Evolutionary conservation across 2,329 filamentous ascomycete species (phyloP), one percentile per base, ranked within the genome.

Genomic region (Fusarium avenaceum): DNA sequence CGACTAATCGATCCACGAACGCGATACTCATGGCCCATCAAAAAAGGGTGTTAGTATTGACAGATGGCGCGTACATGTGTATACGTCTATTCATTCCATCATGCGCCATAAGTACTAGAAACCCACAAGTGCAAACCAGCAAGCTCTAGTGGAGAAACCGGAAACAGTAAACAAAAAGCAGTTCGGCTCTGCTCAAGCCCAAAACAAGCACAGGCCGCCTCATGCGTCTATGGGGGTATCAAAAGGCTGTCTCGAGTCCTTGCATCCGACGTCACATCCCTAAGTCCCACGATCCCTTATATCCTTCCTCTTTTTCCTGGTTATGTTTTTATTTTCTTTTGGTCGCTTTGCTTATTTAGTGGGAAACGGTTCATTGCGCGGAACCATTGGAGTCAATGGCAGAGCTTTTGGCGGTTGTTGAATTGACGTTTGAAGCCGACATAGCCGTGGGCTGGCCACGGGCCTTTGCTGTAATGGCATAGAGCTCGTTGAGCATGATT

Each of bases 401-500:
- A 26, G 77, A 74, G 67, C 72, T 75, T 60, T 70, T 75, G 53
- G 65, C 77, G 11, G 70, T 72, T 45, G 73, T 72, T 44, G 73
- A 50, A 40, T 67, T 49, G 46, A 57, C 20, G 19, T 65, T 49
- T n/a, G 70, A 63, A 44, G 72, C 76, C 19, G 78, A 73, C 7
- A 78, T 63, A 24, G 76, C 67, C 26, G 80, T 67, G 32, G 77
- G 76, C 14, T 74, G 72, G 17, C 85, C 84, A 45, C 82, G 82
- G 22, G 79, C 83, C 75, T 84, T 83, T 47, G 82, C 82, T 11
- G 87, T 86, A 22, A 90, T 79, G 32, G 76, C 74, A 19, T 87
- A 67, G 42, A 90, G 80, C 74, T 90, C 90, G 69, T 86, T 84
- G 66, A 94, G 85, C 93, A 97, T 97, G 51, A 89, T 79, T 20